Percentiles rank a stretch among this genome's conserved stretches.
Conservation (phyloP, 2,329 filamentous ascomycete species). For the Aspergillus vadensis region DNA sequence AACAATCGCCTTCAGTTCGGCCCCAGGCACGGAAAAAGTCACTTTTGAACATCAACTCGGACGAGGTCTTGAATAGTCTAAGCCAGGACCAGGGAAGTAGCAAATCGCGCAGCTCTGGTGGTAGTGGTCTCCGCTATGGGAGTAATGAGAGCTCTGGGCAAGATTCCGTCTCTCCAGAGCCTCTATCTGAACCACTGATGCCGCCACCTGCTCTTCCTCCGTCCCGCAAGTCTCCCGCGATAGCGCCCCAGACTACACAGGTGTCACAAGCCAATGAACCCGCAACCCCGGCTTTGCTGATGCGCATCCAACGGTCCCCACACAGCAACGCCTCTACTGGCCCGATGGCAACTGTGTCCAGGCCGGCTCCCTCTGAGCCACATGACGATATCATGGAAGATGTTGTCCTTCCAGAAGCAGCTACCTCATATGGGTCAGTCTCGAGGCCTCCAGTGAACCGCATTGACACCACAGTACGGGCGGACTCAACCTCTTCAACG, state of each 20-base stretch:
- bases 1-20: conserved; percentile 49
- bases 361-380: conserved; percentile 44
- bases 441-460: conserved; percentile 50
- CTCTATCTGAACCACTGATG: conserved; percentile 54
- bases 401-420: conserved; percentile 73
- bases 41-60: conserved; percentile 33
- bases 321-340: conserved; percentile 41
- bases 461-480: conserved; percentile 51
- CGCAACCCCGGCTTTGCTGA: conserved; percentile 84
- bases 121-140: conserved; percentile 35
- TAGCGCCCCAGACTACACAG: conserved; percentile 35
- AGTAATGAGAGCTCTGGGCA: conserved; percentile 50
- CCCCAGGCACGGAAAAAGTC: conserved; percentile 43
- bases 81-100: conserved; percentile 39
- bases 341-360: conserved; percentile 38
- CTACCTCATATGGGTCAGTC: conserved; percentile 49
- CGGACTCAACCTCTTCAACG: conserved; percentile 54
- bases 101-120: conserved; percentile 29
- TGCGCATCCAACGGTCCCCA: conserved; percentile 66
- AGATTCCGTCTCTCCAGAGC: conserved; percentile 53
- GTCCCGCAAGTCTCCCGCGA: conserved; percentile 44
- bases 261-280: conserved; percentile 53
- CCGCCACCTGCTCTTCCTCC: conserved; percentile 51
- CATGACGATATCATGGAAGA: conserved; percentile 64
- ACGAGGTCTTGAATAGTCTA: conserved; percentile 36